phyloP scores from a whole-genome alignment of 2,329 filamentous ascomycete species.

The Aspergillus pseudoviridinutans region DNA sequence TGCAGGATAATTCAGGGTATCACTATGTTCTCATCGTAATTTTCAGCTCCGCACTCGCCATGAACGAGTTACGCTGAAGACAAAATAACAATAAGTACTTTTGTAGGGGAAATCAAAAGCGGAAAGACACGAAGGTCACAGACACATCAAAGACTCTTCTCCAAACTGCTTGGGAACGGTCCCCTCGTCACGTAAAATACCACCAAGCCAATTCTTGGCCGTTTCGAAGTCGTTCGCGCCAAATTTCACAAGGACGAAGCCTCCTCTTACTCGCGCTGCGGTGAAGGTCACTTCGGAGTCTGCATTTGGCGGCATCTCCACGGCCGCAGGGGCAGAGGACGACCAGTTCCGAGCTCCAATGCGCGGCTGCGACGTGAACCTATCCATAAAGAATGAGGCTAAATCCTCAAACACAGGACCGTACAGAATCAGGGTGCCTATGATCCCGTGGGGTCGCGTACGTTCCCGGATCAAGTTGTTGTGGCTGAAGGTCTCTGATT shows the following conservation, averaged over 20 bases:
- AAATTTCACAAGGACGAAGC: conserved; percentile 89
- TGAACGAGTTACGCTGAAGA: conserved; percentile 1
- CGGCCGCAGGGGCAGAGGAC: conserved; percentile 20
- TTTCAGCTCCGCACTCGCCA: not conserved
- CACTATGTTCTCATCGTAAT: not conserved
- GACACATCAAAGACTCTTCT: conserved; percentile 73
- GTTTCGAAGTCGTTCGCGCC: conserved; percentile 77
- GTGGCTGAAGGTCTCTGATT: conserved; percentile 13
- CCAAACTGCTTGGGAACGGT: conserved; percentile 70
- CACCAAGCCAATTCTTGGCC: conserved; percentile 72
- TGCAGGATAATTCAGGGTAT: not conserved
- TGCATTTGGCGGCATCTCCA: conserved; percentile 36
- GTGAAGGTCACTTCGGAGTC: conserved; percentile 68
- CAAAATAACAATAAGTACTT: not conserved
- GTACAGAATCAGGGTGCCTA: conserved; percentile 80
- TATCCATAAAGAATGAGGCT: conserved; percentile 69
- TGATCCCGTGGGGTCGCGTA: conserved; percentile 71
- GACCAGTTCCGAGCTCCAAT: conserved; percentile 78
- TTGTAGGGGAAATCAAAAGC: not conserved
- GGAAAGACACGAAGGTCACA: conserved; percentile 34
- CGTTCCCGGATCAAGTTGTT: conserved; percentile 44
- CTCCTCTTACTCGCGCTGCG: conserved; percentile 66
- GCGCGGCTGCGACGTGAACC: conserved; percentile 74
- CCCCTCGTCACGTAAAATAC: conserved; percentile 70
- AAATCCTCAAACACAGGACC: conserved; percentile 66